Conservation (phyloP, 148 eudicot genomes). For the Rhododendron mucronatum region DNA sequence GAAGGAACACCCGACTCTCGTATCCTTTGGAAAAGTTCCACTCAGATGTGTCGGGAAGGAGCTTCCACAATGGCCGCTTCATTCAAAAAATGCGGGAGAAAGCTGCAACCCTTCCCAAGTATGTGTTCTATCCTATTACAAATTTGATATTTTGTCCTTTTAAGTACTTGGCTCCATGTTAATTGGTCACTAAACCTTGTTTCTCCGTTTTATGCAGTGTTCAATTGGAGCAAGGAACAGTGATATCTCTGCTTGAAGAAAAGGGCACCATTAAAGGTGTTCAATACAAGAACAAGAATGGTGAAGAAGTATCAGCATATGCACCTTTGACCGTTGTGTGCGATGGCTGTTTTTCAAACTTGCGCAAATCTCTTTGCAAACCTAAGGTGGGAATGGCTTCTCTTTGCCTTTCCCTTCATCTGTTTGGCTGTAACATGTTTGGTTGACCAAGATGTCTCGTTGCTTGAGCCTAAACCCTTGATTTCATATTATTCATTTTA, state of each 20-base stretch:
- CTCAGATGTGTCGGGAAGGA: slow-evolving; percentile 71
- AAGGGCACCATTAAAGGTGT: slow-evolving; percentile 72
- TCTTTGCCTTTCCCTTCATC: not conserved
- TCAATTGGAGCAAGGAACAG: slow-evolving; percentile 75
- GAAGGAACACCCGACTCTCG: slow-evolving; percentile 59
- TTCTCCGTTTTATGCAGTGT: slow-evolving; percentile 42
- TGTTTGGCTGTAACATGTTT: not conserved
- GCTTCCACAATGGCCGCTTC: slow-evolving; percentile 85
- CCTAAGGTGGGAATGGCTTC: slow-evolving; percentile 45
- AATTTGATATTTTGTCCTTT: no score
- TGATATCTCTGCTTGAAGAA: slow-evolving; percentile 74
- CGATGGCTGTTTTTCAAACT: slow-evolving; percentile 88
- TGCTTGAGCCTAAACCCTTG: slow-evolving; percentile 6
- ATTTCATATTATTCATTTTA: slow-evolving; percentile 22
- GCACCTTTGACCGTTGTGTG: slow-evolving; percentile 85
- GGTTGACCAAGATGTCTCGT: not conserved
- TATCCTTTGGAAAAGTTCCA: slow-evolving; percentile 79
- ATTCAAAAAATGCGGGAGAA: slow-evolving; percentile 79
- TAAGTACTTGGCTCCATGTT: no score
- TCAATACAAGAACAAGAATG: slow-evolving; percentile 64
- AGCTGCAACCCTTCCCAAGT: slow-evolving; percentile 76
- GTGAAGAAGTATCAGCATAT: slow-evolving; percentile 54
- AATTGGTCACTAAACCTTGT: no score
- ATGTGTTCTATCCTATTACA: slow-evolving; percentile 8
- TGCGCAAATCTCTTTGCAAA: slow-evolving; percentile 65